Base-by-base conservation (phyloP, 768 basidiomycete species). In the Leccinellum albellum region DNA sequence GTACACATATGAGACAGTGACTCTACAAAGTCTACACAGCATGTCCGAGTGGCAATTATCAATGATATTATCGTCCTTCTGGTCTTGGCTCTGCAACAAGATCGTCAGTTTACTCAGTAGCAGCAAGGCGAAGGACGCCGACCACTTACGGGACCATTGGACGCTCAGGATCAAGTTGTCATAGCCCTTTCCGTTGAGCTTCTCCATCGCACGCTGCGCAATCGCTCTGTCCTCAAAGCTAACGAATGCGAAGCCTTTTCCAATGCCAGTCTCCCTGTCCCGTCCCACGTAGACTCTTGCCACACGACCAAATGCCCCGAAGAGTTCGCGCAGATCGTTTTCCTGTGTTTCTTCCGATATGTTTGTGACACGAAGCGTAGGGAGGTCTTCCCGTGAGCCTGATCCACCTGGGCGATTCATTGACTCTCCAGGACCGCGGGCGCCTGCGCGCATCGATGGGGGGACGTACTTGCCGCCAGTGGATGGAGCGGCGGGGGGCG, bases 161-260 rank as follows among this genome's bases (percentile, higher is more conserved):
- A 85, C 79, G 59, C 76, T 84, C 62, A 87, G 68, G 61, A 98
- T 98, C 58, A 98, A 76, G 69, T 91, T 95, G 72, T 95, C 93
- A 66, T 96, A 98, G 21, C 93, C 94, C 66, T 83, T 83, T 24
- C 95, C 96, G 66, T 98, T 81, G 62, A 94, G 86, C 74, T 94
- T 96, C 66, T 91, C 86, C 77, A 97, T 87, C 44, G 97, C 97
- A 68, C 78, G 82, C 74, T 96, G 91, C 20, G 92, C 97, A 53
- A 79, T 76, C 12, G 82, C 78, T 68, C 80, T 79, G 15, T 88
- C 87, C 69, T 98, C 96, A 66, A 97, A 99, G 71, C 89, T 92
- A 54, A 99, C 95, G 65, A 98, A 98, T 15, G 95, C 96, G 71
- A 96, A 97, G 50, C 96, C 96, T 74, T 96, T 97, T 56, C 94